Evolutionary conservation across 805 yeast species (phyloP).

Genomic region (Candida sanyiensis): DNA sequence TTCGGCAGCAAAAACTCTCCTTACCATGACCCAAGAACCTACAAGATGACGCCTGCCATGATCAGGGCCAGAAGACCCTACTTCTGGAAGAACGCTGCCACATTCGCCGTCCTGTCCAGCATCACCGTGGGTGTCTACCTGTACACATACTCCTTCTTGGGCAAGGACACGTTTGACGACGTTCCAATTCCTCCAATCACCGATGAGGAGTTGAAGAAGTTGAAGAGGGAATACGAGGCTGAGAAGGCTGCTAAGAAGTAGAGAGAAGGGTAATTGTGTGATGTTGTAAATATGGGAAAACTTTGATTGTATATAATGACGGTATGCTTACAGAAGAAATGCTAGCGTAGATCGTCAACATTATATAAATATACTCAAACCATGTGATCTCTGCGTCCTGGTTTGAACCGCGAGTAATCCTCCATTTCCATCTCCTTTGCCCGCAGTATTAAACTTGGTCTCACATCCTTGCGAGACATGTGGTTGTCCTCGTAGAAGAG

Average conservation of each 20-base stretch:
- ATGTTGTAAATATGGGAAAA: conserved; percentile 4
- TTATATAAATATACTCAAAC: neutral
- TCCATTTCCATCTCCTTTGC: conserved; percentile 23
- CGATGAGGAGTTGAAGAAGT: conserved; percentile 65
- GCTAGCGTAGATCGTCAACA: too few species aligned
- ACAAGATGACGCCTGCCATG: conserved; percentile 91
- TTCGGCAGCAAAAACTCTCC: conserved; percentile 34
- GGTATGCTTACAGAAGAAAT: conserved; percentile 1
- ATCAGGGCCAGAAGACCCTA: conserved; percentile 85
- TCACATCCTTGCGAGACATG: conserved; percentile 9
- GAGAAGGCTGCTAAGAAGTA: conserved; percentile 20
- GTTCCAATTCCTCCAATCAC: conserved; percentile 92
- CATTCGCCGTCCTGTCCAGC: conserved; percentile 53
- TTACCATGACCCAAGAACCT: conserved; percentile 61
- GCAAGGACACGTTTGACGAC: conserved; percentile 79
- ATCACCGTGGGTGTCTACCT: conserved; percentile 61
- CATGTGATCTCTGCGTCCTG: conserved; percentile 1
- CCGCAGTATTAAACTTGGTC: conserved; percentile 19
- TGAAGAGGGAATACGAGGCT: conserved; percentile 67
- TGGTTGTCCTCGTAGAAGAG: neutral
- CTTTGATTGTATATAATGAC: conserved; percentile 2
- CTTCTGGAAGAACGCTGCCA: conserved; percentile 68
- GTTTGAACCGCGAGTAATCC: conserved; percentile 16
- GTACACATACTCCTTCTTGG: conserved; percentile 60
- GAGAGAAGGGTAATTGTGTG: too few species aligned